Evolutionary conservation across 106 monocot genomes (phyloP).

Genomic region (Hemerocallis citrina): DNA sequence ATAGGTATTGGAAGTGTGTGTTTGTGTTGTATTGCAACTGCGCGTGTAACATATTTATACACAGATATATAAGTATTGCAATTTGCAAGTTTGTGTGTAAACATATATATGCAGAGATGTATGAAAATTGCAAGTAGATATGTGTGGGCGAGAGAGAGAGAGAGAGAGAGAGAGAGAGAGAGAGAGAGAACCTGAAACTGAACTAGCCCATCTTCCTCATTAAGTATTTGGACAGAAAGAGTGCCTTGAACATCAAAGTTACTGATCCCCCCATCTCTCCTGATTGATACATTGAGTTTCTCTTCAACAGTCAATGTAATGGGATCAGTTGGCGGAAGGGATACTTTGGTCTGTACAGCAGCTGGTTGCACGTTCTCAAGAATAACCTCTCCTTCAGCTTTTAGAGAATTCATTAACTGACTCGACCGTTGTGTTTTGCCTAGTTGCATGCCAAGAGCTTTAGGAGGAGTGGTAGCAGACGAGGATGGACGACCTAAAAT

Average conservation of each 20-base stretch:
- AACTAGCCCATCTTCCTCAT: slow-evolving; percentile 86
- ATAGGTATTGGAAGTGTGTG: no score
- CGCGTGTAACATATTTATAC: no score
- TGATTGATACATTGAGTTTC: slow-evolving; percentile 61
- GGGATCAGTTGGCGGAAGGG: slow-evolving; percentile 74
- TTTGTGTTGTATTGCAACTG: no score
- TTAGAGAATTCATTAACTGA: slow-evolving; percentile 86
- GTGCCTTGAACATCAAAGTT: slow-evolving; percentile 96
- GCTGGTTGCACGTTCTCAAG: slow-evolving; percentile 74
- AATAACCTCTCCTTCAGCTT: slow-evolving; percentile 99
- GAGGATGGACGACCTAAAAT: slow-evolving; percentile 59
- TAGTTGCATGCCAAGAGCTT: slow-evolving; percentile 93
- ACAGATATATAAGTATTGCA: neutral
- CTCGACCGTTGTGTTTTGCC: slow-evolving; percentile 77
- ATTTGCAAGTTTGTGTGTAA: neutral
- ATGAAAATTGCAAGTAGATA: neutral
- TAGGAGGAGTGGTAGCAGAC: slow-evolving; percentile 72
- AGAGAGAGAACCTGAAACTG: slow-evolving; percentile 66
- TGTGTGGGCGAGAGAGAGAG: no score
- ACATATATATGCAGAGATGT: neutral
- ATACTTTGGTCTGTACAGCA: slow-evolving; percentile 31
- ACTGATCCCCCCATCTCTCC: slow-evolving; percentile 84
- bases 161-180: no score
- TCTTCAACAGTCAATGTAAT: slow-evolving; percentile 90
- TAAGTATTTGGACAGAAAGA: slow-evolving; percentile 86